Conservation (phyloP, 768 basidiomycete species). For the Postia placenta region DNA sequence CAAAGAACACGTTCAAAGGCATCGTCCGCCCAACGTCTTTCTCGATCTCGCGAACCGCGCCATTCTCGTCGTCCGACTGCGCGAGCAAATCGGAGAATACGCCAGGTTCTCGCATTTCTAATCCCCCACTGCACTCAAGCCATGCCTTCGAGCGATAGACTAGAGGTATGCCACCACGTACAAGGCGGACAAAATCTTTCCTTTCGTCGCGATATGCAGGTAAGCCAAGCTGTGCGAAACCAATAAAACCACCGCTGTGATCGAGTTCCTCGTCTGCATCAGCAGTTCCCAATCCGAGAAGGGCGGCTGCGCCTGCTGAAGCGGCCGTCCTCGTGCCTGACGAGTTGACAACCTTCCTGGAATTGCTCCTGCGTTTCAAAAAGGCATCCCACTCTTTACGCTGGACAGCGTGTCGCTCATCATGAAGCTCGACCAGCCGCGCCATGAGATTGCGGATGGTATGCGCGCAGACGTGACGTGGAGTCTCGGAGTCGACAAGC, state of each 20-base stretch:
- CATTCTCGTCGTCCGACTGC: slow-evolving; percentile 36
- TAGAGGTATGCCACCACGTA: slow-evolving; percentile 85
- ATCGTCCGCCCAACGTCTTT: slow-evolving; percentile 92
- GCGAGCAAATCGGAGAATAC: slow-evolving; percentile 80
- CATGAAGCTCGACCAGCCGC: slow-evolving; percentile 77
- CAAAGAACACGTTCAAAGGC: slow-evolving; percentile 95
- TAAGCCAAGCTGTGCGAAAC: slow-evolving; percentile 83
- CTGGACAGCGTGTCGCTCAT: slow-evolving; percentile 61
- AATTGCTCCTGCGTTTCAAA: slow-evolving; percentile 60
- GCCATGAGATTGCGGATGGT: slow-evolving; percentile 70
- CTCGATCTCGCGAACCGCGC: slow-evolving; percentile 79
- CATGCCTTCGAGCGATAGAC: slow-evolving; percentile 84
- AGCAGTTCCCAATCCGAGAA: slow-evolving; percentile 61
- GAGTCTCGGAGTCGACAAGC: slow-evolving; percentile 52
- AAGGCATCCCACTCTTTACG: slow-evolving; percentile 87
- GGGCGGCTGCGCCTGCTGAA: slow-evolving; percentile 45
- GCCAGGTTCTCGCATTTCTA: slow-evolving; percentile 91
- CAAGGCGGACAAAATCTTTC: slow-evolving; percentile 71
- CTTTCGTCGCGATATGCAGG: slow-evolving; percentile 67
- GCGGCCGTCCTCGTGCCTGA: slow-evolving; percentile 8
- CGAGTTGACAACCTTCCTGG: slow-evolving; percentile 24
- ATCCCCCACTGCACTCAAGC: slow-evolving; percentile 89
- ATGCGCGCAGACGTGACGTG: slow-evolving; percentile 68
- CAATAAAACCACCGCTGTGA: slow-evolving; percentile 83
- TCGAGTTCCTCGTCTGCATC: slow-evolving; percentile 67